phyloP scores from a whole-genome alignment of 371 early-diverging fungal species.

The Umbelopsis sp. region DNA sequence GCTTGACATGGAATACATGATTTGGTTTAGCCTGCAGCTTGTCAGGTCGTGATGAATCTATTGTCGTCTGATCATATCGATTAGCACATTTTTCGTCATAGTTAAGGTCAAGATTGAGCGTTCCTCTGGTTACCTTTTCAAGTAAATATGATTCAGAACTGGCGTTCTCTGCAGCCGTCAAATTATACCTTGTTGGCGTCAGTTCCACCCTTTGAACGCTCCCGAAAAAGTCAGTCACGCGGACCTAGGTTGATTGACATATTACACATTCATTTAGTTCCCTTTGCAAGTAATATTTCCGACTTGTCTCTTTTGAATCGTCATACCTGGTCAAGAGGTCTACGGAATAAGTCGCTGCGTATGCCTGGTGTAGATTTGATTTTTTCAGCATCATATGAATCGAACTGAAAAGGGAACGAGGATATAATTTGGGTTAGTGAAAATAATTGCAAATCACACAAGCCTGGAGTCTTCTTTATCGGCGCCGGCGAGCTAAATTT shows the following conservation, averaged over 20 bases:
- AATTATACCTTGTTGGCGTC: constrained; percentile 49
- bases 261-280: neutral
- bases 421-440: too few species aligned
- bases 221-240: constrained; percentile 95
- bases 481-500: neutral
- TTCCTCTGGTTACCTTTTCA: neutral
- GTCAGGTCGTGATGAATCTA: neutral
- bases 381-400: constrained; percentile 71
- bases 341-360: constrained; percentile 78
- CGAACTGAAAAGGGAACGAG: constrained; percentile 57
- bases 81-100: neutral
- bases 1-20: constrained; percentile 8
- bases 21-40: neutral
- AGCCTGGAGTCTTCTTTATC: too few species aligned
- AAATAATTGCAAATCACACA: too few species aligned
- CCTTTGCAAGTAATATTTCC: constrained; percentile 11
- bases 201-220: constrained; percentile 89
- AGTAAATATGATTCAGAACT: constrained; percentile 15
- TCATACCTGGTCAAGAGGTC: constrained; percentile 69
- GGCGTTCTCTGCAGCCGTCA: constrained; percentile 12
- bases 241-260: constrained; percentile 49
- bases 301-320: constrained; percentile 15
- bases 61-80: neutral
- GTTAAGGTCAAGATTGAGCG: too few species aligned
- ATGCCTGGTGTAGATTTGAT: constrained; percentile 86